Evolutionary conservation across 306 rosid genomes (phyloP), one percentile per base, ranked within the genome.

Genomic region (Hippophae rhamnoides): DNA sequence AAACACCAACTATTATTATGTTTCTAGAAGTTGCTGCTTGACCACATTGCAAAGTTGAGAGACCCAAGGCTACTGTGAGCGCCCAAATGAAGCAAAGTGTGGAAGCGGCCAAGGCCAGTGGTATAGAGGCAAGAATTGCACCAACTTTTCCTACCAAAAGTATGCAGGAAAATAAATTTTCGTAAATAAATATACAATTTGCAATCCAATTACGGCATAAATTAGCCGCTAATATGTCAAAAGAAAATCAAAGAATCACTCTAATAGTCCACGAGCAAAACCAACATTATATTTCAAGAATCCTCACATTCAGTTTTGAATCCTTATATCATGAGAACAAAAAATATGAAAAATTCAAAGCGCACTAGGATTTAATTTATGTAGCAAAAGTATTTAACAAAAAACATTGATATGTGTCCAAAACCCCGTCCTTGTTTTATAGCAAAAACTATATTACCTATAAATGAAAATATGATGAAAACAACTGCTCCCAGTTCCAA

Each of bases 41-140:
- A 69, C 82, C 53, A 52, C 83, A 79, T 66, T 87, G 98, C 74
- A 87, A 72, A 56, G 80, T 85, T 2, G 87, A 85, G 51, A 87
- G 82, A 41, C 98, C 98, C 56, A 92, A 71, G 10, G 96, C 80
- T 47, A 73, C 83, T 11, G 73, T 84, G 12, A 87, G 98, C 49
- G 86, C 96, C 98, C 98, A 92, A 60, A 78, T 81, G 82, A 92
- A 87, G 74, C 96, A 87, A 46, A 92, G 74, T 41, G 80, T 70
- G 10, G 96, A 83, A 69, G 98, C 96, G 61, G 92, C 98, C 81
- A 92, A 71, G 44, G 95, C 81, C 74, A 52, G 79, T 2, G 98
- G 98, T 76, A 92, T 87, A 52, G 98, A 87, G 66, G 98, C 98
- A 71, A 92, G 87, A 69, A 92, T 82, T 23, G 98, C 98, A 71